Conservation (phyloP, 257 asterid species). For the Asclepias syriaca region DNA sequence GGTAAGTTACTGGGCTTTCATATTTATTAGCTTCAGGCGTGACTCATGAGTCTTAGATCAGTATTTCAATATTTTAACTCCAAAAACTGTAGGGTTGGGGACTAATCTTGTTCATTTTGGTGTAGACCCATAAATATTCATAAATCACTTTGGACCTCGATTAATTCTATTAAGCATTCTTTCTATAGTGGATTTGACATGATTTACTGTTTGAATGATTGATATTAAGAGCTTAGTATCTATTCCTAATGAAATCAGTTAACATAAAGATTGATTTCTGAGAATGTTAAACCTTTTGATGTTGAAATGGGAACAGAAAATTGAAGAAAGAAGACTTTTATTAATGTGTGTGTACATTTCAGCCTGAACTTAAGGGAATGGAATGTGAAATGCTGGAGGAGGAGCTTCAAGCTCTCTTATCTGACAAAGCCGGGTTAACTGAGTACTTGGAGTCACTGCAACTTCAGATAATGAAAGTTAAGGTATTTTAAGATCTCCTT, state of each 20-base stretch:
- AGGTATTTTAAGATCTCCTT: slow-evolving; percentile 31
- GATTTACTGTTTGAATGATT: neutral
- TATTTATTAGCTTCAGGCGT: neutral
- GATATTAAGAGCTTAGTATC: neutral
- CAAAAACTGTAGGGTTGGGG: neutral
- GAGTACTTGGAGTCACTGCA: slow-evolving; percentile 69
- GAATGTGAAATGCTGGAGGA: slow-evolving; percentile 48
- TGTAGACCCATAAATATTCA: too few species aligned
- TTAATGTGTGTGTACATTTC: slow-evolving; percentile 27
- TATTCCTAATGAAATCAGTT: slow-evolving; percentile 2
- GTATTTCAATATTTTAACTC: neutral
- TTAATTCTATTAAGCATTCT: neutral
- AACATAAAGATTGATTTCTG: neutral
- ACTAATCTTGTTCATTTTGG: neutral
- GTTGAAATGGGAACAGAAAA: neutral
- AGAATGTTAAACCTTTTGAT: neutral
- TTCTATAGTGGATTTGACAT: neutral
- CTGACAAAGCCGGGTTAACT: slow-evolving; percentile 68
- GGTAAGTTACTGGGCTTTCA: slow-evolving; percentile 31
- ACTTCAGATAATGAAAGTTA: slow-evolving; percentile 57
- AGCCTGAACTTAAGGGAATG: slow-evolving; percentile 64
- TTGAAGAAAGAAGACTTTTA: neutral
- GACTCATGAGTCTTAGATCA: neutral
- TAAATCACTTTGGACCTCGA: too few species aligned
- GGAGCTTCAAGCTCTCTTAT: slow-evolving; percentile 65